A percentile compares a stretch with the other conserved stretches of the same genome.
These are phyloP conservation scores for Chaetomiaceae sp. DNA, from an alignment of 2,329 filamentous ascomycete species.

Conservation along the genomic window DNA sequence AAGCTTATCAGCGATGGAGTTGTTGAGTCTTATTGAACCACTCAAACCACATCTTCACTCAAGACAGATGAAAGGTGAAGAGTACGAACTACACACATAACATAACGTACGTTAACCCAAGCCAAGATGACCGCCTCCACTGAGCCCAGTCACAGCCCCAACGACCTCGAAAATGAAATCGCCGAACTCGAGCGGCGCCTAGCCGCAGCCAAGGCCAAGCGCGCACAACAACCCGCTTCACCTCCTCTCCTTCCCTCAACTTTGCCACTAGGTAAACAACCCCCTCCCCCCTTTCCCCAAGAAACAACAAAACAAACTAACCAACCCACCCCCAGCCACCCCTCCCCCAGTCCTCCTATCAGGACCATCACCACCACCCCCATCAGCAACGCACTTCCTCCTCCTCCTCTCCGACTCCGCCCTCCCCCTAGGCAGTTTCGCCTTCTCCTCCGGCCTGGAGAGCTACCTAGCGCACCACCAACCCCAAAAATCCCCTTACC, in stretches of 20 bases:
- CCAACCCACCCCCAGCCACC: background rate
- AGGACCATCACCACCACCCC: background rate
- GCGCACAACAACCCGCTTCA: slow-evolving; percentile 4
- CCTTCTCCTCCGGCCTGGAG: slow-evolving; percentile 77
- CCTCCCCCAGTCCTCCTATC: background rate
- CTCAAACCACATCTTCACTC: background rate
- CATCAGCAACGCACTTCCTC: slow-evolving; percentile 10
- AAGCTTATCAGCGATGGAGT: slow-evolving; percentile 16
- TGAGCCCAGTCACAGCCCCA: slow-evolving; percentile 3
- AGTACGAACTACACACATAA: no score
- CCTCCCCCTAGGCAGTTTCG: slow-evolving; percentile 61
- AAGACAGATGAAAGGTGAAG: no score
- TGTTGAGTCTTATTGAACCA: background rate
- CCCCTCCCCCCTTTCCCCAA: no score
- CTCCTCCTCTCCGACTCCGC: slow-evolving; percentile 20
- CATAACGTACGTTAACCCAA: no score
- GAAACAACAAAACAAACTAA: background rate
- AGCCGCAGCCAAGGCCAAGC: slow-evolving; percentile 39
- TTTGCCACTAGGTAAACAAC: background rate
- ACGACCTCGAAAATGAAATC: slow-evolving; percentile 49
- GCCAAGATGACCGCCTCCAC: slow-evolving; percentile 1
- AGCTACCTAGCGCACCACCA: slow-evolving; percentile 68
- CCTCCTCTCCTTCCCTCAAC: background rate
- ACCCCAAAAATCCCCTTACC: background rate
- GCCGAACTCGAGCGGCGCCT: slow-evolving; percentile 49